A percentile compares a stretch with the other conserved stretches of the same genome.
phyloP scores from a whole-genome alignment of 2,329 filamentous ascomycete species.

The Coniochaeta ligniaria region DNA sequence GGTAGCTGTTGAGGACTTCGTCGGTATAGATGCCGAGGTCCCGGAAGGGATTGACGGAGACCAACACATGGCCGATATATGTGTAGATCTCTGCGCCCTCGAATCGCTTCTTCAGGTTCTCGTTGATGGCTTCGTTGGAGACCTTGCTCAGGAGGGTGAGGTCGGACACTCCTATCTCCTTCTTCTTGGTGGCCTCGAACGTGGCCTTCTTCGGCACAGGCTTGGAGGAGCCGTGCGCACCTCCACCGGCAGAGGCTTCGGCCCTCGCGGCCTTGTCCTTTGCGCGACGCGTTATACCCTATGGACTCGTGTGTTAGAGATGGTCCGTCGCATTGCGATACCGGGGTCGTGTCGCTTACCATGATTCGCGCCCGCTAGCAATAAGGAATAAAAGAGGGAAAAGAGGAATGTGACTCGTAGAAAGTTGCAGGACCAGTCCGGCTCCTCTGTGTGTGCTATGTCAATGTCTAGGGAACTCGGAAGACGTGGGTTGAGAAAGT shows the following conservation, averaged over 20 bases:
- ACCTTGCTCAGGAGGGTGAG: constrained; percentile 97
- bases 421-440: background rate
- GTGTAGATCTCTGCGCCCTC: constrained; percentile 98
- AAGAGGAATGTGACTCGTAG: background rate
- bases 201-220: constrained; percentile 88
- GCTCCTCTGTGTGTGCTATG: background rate
- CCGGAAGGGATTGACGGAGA: constrained; percentile 96
- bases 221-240: constrained; percentile 30
- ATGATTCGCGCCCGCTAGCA: background rate
- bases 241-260: constrained; percentile 32
- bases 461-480: background rate
- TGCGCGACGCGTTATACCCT: constrained; percentile 43
- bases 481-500: background rate
- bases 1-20: constrained; percentile 84
- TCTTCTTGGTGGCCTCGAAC: constrained; percentile 96
- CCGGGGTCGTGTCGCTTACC: background rate
- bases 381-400: background rate
- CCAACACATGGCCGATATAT: constrained; percentile 98
- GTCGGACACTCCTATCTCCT: constrained; percentile 97
- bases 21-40: constrained; percentile 98
- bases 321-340: background rate
- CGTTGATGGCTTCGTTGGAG: constrained; percentile 98
- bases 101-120: constrained; percentile 97
- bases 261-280: constrained; percentile 38
- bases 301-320: constrained; percentile 2